Evolutionary conservation across 2,329 filamentous ascomycete species (phyloP), one percentile per base, ranked within the genome.

Genomic region (Trichophyton benhamiae): DNA sequence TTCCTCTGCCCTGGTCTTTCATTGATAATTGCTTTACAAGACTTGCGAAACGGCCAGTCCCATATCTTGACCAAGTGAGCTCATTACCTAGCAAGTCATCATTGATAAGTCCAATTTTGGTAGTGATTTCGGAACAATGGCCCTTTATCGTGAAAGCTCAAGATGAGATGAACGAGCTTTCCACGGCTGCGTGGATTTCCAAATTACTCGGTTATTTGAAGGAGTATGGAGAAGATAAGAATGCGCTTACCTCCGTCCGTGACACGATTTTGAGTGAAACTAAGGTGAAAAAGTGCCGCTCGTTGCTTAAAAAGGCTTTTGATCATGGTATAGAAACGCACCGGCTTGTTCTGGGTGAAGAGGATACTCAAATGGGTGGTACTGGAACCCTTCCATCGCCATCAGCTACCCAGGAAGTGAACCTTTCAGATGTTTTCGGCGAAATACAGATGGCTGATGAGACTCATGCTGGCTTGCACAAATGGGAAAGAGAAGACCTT

Each of bases 11-110:
- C 61, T 63, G 91, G 0, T 87, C 88, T 75, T 95, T 94, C 69
- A 72, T 96, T 27, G 91, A 96, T 69, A 91, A 95, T 64, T 95
- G 89, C 72, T 79, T 89, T 59, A 84, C 83, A 33, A 83, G 91
- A 25, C 88, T 89, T 66, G 85, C 86, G 15, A 85, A 82, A 61
- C 86, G 87, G 25, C 88, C 90, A 0, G 86, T 95, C 68, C 95
- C 96, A 68, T 83, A 94, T 30, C 87, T 94, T 63, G 79, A 83
- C 46, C 66, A 82, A 1, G 66, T 74, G 63, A 71, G 75, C 60
- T 72, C 77, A 49, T 66, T 76, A 1, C 66, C 71, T 17, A 67
- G 70, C 33, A 66, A 36, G 62, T 61, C 63, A 61, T 73, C n/a
- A 64, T 70, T n/a, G 66, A 76, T 33, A 71, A 90, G 87, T 66